A percentile compares a stretch with the other conserved stretches of the same genome.
Conservation (phyloP, 2,329 filamentous ascomycete species). For the Coniochaeta prunicola region DNA sequence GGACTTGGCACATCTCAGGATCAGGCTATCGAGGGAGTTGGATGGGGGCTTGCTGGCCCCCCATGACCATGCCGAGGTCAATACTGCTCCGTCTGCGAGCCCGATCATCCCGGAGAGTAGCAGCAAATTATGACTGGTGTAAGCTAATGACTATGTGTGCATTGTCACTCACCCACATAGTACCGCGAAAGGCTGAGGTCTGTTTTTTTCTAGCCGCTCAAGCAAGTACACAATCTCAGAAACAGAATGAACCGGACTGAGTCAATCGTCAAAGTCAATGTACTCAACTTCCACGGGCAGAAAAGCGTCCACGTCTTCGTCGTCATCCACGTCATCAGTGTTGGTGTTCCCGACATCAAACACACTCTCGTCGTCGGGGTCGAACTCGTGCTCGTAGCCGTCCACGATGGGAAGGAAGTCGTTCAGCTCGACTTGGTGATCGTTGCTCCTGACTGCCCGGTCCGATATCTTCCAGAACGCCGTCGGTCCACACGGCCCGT, state of each 20-base stretch:
- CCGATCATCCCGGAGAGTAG: not conserved
- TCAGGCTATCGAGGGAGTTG: slow-evolving; percentile 43
- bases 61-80: slow-evolving; percentile 60
- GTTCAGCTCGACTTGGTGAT: slow-evolving; percentile 16
- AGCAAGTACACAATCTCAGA: too few relatives aligned
- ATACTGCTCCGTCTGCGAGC: slow-evolving; percentile 34
- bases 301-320: slow-evolving; percentile 9
- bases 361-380: slow-evolving; percentile 2
- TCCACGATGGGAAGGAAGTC: slow-evolving; percentile 16
- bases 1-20: slow-evolving; percentile 44
- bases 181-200: too few relatives aligned
- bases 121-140: not conserved
- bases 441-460: slow-evolving; percentile 21
- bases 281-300: slow-evolving; percentile 16
- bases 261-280: slow-evolving; percentile 7
- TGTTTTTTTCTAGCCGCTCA: too few relatives aligned
- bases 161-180: too few relatives aligned
- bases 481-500: slow-evolving; percentile 67
- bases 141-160: too few relatives aligned
- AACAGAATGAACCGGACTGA: not conserved
- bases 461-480: slow-evolving; percentile 72
- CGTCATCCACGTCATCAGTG: not conserved
- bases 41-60: slow-evolving; percentile 47
- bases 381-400: slow-evolving; percentile 8
- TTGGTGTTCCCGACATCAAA: slow-evolving; percentile 4